Evolutionary conservation across 352 stramenopile species (phyloP).

Genomic region (Aphanomyces stellatus): DNA sequence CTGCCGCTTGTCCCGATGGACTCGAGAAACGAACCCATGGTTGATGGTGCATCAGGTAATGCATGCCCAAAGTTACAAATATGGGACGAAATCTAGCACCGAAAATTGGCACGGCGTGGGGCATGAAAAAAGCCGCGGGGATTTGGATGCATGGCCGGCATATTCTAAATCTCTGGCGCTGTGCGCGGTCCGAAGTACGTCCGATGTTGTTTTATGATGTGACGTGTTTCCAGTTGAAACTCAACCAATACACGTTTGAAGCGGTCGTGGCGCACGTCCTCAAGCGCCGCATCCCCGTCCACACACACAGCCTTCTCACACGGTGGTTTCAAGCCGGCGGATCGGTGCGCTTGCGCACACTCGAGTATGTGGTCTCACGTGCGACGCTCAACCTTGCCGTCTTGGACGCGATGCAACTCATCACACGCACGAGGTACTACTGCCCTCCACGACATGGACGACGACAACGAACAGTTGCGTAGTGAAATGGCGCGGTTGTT

Average conservation of each 20-base stretch:
- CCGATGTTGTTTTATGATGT: constrained; percentile 7
- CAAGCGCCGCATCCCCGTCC: constrained; percentile 50
- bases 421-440: constrained; percentile 73
- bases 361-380: constrained; percentile 40
- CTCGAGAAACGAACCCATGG: constrained; percentile 28
- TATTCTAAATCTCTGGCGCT: constrained; percentile 90
- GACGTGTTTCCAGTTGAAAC: constrained; percentile 59
- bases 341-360: constrained; percentile 39
- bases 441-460: neutral
- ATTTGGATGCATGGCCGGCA: constrained; percentile 86
- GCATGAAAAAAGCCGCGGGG: constrained; percentile 72
- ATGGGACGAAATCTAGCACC: no score
- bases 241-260: constrained; percentile 74
- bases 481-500: constrained; percentile 90
- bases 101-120: constrained; percentile 60
- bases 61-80: no score
- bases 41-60: neutral
- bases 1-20: constrained; percentile 47
- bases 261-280: constrained; percentile 62
- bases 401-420: constrained; percentile 74
- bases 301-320: constrained; percentile 45
- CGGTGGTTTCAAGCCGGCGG: constrained; percentile 42
- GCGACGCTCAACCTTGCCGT: constrained; percentile 62
- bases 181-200: constrained; percentile 64
- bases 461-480: neutral